phyloP scores from a whole-genome alignment of 208 protist genomes.

The Acanthamoeba culbertsoni region DNA sequence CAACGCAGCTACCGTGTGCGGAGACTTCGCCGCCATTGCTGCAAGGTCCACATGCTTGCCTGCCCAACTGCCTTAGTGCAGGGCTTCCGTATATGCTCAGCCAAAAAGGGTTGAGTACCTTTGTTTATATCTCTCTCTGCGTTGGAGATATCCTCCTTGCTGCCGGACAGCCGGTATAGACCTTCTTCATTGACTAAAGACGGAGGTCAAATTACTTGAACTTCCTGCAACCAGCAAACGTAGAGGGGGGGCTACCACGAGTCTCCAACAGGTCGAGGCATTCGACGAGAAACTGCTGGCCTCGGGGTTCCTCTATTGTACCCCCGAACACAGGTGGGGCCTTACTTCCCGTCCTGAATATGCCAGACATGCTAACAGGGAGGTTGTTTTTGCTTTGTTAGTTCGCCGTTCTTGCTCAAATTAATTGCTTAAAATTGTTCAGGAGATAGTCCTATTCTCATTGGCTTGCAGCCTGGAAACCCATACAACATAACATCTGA shows the following conservation, averaged over 20 bases:
- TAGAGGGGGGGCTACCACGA: not conserved
- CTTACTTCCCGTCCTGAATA: not conserved
- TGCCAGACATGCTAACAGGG: not conserved
- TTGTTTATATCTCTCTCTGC: not conserved
- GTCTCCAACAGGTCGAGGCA: not conserved
- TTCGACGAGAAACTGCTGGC: not conserved
- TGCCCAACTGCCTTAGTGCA: not conserved
- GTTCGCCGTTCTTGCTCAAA: not conserved
- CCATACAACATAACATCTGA: no score
- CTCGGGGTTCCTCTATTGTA: not conserved
- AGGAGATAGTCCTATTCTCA: no score
- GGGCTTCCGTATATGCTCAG: not conserved
- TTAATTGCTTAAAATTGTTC: no score
- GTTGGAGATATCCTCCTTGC: not conserved
- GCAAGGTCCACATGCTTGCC: not conserved
- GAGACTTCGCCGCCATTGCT: not conserved
- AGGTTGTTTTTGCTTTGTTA: not conserved
- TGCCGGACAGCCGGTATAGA: not conserved
- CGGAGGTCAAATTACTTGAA: not conserved
- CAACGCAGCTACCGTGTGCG: not conserved
- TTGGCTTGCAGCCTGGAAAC: no score
- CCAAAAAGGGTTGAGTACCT: not conserved
- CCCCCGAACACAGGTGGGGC: not conserved
- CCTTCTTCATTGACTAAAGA: not conserved
- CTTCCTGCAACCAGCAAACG: not conserved